phyloP scores from a whole-genome alignment of 768 basidiomycete genomes.

The Pholiota conissans region DNA sequence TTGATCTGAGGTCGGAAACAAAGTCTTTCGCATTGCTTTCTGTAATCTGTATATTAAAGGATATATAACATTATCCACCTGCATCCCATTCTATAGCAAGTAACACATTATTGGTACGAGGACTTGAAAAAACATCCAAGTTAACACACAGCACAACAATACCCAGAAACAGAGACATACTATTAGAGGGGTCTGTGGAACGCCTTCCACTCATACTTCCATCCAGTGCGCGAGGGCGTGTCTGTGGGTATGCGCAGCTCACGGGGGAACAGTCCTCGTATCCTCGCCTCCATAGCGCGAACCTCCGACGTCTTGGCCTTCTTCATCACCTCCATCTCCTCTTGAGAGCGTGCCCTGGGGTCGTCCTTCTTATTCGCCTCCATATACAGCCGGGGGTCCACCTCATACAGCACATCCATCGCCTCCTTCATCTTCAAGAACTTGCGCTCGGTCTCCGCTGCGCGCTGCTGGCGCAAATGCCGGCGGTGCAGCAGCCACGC shows the following conservation, averaged over 20 bases:
- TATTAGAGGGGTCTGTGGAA: conserved; percentile 51
- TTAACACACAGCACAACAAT: neutral
- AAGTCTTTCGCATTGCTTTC: conserved; percentile 22
- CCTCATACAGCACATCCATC: conserved; percentile 74
- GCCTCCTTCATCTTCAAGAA: conserved; percentile 81
- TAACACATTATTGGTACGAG: no score
- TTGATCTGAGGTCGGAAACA: conserved; percentile 13
- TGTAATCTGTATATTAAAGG: conserved; percentile 20
- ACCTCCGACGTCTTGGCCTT: conserved; percentile 64
- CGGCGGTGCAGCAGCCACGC: conserved; percentile 86
- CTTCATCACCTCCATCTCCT: conserved; percentile 61
- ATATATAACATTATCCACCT: conserved; percentile 8
- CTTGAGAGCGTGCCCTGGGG: conserved; percentile 58
- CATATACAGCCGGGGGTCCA: conserved; percentile 59
- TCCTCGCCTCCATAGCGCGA: conserved; percentile 71
- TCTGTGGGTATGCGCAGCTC: conserved; percentile 86
- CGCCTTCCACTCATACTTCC: conserved; percentile 86
- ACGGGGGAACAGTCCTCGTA: conserved; percentile 83
- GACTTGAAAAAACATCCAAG: conserved; percentile 1
- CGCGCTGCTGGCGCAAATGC: conserved; percentile 67
- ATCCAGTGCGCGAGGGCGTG: conserved; percentile 77
- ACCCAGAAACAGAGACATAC: conserved; percentile 2
- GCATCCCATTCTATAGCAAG: conserved; percentile 1
- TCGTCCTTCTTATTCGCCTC: conserved; percentile 78
- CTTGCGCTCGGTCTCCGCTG: conserved; percentile 72